Evolutionary conservation across 305 asterid genomes (phyloP).

Genomic region (Fraxinus ornus): DNA sequence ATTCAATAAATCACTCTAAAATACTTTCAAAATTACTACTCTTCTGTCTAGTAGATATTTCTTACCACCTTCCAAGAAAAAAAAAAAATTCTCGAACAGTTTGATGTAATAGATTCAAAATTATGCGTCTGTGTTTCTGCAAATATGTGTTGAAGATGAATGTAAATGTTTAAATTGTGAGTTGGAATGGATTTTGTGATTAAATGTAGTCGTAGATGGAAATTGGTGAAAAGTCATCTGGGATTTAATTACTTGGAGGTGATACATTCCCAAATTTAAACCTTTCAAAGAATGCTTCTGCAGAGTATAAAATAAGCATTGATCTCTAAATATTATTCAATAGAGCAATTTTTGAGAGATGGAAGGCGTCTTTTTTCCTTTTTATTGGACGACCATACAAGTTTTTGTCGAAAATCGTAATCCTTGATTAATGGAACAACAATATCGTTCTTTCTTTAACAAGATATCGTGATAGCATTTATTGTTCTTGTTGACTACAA

Average conservation of each 20-base stretch:
- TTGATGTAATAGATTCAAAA: neutral
- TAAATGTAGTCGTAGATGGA: neutral
- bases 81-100: neutral
- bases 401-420: neutral
- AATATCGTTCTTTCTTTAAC: neutral
- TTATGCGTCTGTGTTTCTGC: neutral
- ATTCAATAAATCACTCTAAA: neutral
- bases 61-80: neutral
- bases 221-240: neutral
- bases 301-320: neutral
- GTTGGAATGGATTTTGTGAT: neutral
- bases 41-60: neutral
- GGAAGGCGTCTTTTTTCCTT: neutral
- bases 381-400: neutral
- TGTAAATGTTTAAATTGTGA: conserved; percentile 1
- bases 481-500: neutral
- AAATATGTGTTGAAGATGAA: neutral
- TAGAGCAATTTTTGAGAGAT: neutral
- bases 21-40: neutral
- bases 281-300: neutral
- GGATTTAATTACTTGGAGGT: neutral
- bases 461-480: neutral
- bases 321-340: neutral
- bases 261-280: neutral
- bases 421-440: neutral